These are phyloP conservation scores for Tolypocladium guangdongense DNA, from an alignment of 2,329 filamentous ascomycete genomes.

Conservation along the genomic window DNA sequence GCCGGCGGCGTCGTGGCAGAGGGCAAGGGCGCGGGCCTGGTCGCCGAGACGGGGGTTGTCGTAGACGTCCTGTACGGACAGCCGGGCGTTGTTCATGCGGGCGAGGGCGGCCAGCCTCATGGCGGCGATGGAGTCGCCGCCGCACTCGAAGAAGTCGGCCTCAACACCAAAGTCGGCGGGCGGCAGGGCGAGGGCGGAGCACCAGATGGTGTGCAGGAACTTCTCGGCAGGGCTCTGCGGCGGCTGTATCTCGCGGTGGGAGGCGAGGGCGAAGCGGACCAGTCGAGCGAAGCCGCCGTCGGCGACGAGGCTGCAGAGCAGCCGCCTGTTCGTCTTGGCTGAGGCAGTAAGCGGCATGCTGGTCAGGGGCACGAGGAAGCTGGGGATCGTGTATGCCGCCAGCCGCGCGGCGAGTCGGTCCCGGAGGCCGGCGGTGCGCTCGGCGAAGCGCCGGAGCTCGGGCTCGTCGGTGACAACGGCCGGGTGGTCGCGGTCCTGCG, in stretches of 20 bases:
- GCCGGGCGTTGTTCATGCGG: neutral
- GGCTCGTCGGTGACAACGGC: too few species aligned
- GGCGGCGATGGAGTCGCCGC: neutral
- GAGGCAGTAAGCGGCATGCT: neutral
- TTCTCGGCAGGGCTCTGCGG: neutral
- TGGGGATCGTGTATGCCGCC: neutral
- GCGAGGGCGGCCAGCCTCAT: neutral
- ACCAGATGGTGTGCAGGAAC: neutral
- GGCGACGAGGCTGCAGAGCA: neutral
- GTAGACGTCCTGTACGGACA: too few species aligned
- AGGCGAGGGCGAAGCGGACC: neutral
- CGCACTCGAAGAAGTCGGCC: neutral
- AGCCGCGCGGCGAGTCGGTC: neutral
- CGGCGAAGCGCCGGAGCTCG: too few species aligned
- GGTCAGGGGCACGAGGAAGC: neutral
- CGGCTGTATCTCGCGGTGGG: neutral
- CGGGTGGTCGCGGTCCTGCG: neutral
- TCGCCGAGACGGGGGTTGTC: too few species aligned
- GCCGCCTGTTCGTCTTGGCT: neutral
- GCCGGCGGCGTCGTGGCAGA: too few species aligned
- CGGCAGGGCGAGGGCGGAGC: neutral
- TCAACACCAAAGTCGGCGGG: neutral
- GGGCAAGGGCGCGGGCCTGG: too few species aligned
- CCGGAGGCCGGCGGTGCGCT: neutral
- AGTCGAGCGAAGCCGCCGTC: neutral